These are phyloP conservation scores for Stipa capillata DNA, from an alignment of 176 grass and related monocot genomes.

Conservation along the genomic window DNA sequence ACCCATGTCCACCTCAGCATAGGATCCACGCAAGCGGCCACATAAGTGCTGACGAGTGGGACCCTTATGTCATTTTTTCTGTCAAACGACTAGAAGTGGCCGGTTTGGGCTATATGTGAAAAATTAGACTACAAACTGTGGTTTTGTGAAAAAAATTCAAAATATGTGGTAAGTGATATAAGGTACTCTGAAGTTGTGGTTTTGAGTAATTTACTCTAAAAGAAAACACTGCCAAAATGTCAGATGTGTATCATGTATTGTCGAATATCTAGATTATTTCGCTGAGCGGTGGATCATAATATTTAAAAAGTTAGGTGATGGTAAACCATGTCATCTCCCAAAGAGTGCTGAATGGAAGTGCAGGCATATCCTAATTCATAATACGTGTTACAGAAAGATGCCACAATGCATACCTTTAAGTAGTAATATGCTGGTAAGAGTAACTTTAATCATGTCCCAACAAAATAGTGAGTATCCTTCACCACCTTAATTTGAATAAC, in stretches of 20 bases:
- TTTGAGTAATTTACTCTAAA: too few species aligned
- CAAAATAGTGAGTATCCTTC: not conserved
- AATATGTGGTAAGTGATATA: too few species aligned
- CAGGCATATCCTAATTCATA: not conserved
- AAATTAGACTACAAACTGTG: too few species aligned
- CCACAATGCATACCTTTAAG: not conserved
- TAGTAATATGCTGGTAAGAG: not conserved
- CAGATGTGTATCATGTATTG: not conserved
- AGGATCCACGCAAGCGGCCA: too few species aligned
- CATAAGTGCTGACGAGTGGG: too few species aligned
- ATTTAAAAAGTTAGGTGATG: not conserved
- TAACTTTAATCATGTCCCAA: not conserved
- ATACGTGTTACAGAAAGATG: not conserved
- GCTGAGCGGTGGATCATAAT: not conserved
- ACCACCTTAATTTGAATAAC: constrained; percentile 1
- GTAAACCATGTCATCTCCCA: not conserved
- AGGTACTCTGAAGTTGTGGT: too few species aligned
- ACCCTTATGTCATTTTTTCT: too few species aligned
- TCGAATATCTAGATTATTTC: not conserved
- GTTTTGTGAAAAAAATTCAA: too few species aligned
- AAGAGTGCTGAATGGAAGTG: not conserved
- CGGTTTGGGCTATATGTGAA: too few species aligned
- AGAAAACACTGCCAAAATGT: not conserved
- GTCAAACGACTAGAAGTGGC: too few species aligned
- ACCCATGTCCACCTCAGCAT: too few species aligned